Base-by-base conservation (phyloP, 768 basidiomycete genomes). In the Lentinula raphanica region DNA sequence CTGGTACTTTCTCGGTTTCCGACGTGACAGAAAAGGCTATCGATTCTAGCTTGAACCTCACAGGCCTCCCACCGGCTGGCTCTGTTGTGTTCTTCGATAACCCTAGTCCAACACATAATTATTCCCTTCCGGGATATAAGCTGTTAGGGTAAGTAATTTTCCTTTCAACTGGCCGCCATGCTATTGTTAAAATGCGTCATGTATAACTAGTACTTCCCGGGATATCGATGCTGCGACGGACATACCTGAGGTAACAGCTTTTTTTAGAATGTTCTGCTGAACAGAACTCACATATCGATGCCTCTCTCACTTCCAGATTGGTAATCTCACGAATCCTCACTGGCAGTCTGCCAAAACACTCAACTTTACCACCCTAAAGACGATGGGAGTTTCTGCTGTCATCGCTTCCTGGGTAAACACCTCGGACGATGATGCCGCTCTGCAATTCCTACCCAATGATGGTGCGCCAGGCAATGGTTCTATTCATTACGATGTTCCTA, bases 61-160 rank as follows among this genome's bases (percentile, higher is more conserved):
- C 51, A 1, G 58, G 59, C 15, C 58, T 71, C 3, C 62, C 68
- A 0, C 12, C 54, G 27, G 55, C 45, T 23, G 64, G 64, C 21
- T 63, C 53, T n/a, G 64, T 71, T 23, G 4, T 71, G 4, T 71
- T 69, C 60, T 71, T 71, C 32, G 70, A 71, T 48, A 71, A 69
- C 27, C 70, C 70, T 1, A 69, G 67, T 45, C 70, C 70, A 49
- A 71, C 70, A 36, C 56, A 62, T 8, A 71, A 69, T 45, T 69
- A 69, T 48, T 66, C 64, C 6, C 13, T 57, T 13, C 70, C 70
- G 27, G 68, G 66, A 25, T 71, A 71, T 51, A 55, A 61, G 32
- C 23, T 71, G 7, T 62, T 69, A 19, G 69, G 69, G 68, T 69
- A 62, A 19, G 64, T 60, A 5, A 21, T 17, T 7, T 56, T 8